Conservation (phyloP, 495 filamentous ascomycete species). For the Aspergillus bertholletiae region DNA sequence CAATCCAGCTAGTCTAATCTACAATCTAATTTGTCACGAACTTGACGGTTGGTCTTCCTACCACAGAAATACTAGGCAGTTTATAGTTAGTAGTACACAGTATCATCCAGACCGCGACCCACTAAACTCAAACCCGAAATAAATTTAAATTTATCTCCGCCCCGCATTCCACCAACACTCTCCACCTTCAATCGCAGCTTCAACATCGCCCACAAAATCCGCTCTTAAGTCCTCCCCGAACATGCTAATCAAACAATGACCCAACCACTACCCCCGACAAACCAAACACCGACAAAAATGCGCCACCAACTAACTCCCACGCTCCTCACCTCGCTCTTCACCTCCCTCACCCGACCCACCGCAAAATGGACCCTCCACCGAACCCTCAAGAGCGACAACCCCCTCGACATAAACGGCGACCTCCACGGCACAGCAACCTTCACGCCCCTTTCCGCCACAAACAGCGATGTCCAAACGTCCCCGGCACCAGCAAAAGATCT, state of each 20-base stretch:
- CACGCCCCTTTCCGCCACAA: constrained; percentile 19
- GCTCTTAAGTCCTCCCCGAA: not conserved
- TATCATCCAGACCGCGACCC: too few relatives aligned
- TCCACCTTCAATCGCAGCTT: not conserved
- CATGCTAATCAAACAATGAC: not conserved
- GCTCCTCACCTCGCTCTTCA: constrained; percentile 18
- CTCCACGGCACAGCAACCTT: constrained; percentile 41
- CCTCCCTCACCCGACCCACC: constrained; percentile 25
- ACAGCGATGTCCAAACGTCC: not conserved
- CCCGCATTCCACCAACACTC: not conserved
- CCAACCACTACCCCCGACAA: not conserved
- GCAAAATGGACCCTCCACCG: constrained; percentile 37
- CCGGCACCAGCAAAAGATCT: constrained; percentile 21
- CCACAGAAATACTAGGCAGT: too few relatives aligned
- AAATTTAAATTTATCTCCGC: too few relatives aligned
- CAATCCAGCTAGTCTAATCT: too few relatives aligned
- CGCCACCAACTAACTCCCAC: not conserved
- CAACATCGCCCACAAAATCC: not conserved
- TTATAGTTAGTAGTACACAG: too few relatives aligned
- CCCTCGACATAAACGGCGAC: constrained; percentile 38
- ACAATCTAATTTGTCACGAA: too few relatives aligned
- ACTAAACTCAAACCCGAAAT: too few relatives aligned
- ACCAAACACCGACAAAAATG: not conserved
- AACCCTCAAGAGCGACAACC: constrained; percentile 42
- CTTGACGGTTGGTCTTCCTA: too few relatives aligned